A percentile compares a stretch with the other conserved stretches of the same genome.
Evolutionary conservation across 345 rosid genomes (phyloP).

Genomic region (Acer campestre): DNA sequence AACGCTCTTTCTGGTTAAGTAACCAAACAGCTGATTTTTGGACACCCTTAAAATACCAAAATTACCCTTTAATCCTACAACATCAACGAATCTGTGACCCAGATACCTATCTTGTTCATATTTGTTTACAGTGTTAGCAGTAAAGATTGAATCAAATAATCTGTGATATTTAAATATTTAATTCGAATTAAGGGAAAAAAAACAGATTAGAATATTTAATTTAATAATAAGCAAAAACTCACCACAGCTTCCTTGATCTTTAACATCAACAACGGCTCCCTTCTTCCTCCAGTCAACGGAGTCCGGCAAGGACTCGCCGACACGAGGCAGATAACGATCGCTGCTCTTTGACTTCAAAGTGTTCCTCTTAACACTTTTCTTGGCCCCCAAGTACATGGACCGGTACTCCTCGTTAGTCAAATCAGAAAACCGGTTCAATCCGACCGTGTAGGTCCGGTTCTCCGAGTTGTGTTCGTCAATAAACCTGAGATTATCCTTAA

Average conservation of each 20-base stretch:
- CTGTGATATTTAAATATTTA: background rate
- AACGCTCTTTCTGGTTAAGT: background rate
- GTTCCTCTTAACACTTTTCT: slow-evolving; percentile 36
- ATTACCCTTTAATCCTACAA: background rate
- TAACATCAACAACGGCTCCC: slow-evolving; percentile 79
- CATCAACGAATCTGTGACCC: background rate
- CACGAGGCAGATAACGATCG: slow-evolving; percentile 54
- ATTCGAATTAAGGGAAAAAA: background rate
- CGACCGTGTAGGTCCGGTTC: slow-evolving; percentile 62
- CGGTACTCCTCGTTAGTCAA: slow-evolving; percentile 92
- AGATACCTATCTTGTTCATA: background rate
- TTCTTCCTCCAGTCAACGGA: slow-evolving; percentile 78
- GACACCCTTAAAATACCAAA: background rate
- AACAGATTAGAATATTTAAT: background rate
- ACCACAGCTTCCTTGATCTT: slow-evolving; percentile 91
- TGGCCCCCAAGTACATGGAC: slow-evolving; percentile 61
- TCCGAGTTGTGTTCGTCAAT: slow-evolving; percentile 75
- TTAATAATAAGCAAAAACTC: slow-evolving; percentile 21
- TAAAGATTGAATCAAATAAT: background rate
- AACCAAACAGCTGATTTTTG: background rate
- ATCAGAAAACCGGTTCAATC: slow-evolving; percentile 89
- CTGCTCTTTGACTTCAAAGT: slow-evolving; percentile 38
- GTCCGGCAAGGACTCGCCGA: slow-evolving; percentile 68
- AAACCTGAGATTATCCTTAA: slow-evolving; percentile 80
- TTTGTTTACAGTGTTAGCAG: background rate